Evolutionary conservation across 352 stramenopile genomes (phyloP), one percentile per base, ranked within the genome.

Genomic region (Phytophthora pistaciae): DNA sequence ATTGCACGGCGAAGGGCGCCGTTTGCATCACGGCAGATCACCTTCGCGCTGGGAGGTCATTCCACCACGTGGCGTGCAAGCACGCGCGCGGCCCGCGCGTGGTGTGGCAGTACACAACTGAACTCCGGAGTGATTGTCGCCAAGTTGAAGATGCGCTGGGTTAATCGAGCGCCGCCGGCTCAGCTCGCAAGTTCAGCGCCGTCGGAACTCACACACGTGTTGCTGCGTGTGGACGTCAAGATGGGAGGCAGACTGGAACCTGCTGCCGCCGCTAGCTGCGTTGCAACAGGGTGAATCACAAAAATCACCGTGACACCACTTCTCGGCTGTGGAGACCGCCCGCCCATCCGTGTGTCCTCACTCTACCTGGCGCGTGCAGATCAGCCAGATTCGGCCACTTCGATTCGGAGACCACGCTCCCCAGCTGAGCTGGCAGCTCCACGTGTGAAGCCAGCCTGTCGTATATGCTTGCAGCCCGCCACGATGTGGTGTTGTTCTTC

Each of bases 1-100:
- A 56, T 60, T 56, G 18, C 58, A 18, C 44, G n/a, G 21, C 38
- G 62, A 63, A 68, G 42, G 5, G 3, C 31, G 55, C 21, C 33
- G 46, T 52, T 36, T 38, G 20, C 42, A 50, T 60, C 23, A 31
- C 31, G 42, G 42, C 42, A 49, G 42, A 49, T 62, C 31, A 18
- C n/a, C 11, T 25, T 54, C 46, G 50, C 23, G 25, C 6, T 6
- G 16, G 50, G 10, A 20, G 16, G 27, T 64, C 56, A 36, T 62
- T 69, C 33, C 53, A 69, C 60, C 60, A 69, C 66, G 60, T 74
- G 66, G 53, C 66, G 52, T 53, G 44, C 55, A 50, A 65, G 56
- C 48, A 14, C 56, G 53, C 60, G 46, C 46, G 23, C 36, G 16
- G 13, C 7, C 42, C 42, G 16, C 42, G 16, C 7, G 21, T 62